A percentile compares a stretch with the other conserved stretches of the same genome.
phyloP scores from a whole-genome alignment of 2,329 filamentous ascomycete species.

The Cladosporium oxysporum region DNA sequence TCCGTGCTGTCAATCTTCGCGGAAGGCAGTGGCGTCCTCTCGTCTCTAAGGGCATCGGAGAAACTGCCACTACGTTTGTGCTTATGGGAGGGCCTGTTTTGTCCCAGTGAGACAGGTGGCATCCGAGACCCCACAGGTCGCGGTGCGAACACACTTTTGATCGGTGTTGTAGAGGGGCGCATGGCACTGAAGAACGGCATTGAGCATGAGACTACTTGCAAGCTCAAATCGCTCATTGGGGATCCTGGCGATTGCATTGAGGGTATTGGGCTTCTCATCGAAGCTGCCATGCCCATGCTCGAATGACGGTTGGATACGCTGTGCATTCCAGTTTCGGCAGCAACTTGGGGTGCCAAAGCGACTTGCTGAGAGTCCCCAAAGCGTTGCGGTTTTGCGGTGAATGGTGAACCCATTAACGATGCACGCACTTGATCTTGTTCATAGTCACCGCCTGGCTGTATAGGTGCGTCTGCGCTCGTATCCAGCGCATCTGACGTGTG shows the following conservation, averaged over 20 bases:
- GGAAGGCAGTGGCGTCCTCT: conserved; percentile 56
- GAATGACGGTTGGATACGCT: conserved; percentile 1
- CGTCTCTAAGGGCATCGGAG: conserved; percentile 77
- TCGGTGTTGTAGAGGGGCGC: conserved; percentile 18
- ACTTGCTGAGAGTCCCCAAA: conserved; percentile 20
- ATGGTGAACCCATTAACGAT: conserved; percentile 1
- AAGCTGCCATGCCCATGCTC: conserved; percentile 11
- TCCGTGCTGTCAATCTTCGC: conserved; percentile 45
- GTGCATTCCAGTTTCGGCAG: conserved; percentile 15
- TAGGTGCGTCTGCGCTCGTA: conserved; percentile 62
- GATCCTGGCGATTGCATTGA: conserved; percentile 34
- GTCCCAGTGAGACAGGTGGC: conserved; percentile 21
- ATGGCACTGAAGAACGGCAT: conserved; percentile 47
- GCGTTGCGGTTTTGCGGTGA: not conserved
- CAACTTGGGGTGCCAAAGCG: conserved; percentile 16
- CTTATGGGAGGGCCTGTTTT: conserved; percentile 42
- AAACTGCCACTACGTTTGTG: conserved; percentile 89
- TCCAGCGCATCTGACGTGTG: conserved; percentile 65
- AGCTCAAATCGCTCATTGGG: conserved; percentile 52
- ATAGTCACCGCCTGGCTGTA: conserved; percentile 68
- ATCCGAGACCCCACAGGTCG: conserved; percentile 21
- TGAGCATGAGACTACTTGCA: conserved; percentile 62
- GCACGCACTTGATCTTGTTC: conserved; percentile 27
- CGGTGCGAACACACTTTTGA: conserved; percentile 13
- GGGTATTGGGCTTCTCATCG: conserved; percentile 12